Base-by-base conservation (phyloP, 805 yeast species). In the Ogataea haglerorum region DNA sequence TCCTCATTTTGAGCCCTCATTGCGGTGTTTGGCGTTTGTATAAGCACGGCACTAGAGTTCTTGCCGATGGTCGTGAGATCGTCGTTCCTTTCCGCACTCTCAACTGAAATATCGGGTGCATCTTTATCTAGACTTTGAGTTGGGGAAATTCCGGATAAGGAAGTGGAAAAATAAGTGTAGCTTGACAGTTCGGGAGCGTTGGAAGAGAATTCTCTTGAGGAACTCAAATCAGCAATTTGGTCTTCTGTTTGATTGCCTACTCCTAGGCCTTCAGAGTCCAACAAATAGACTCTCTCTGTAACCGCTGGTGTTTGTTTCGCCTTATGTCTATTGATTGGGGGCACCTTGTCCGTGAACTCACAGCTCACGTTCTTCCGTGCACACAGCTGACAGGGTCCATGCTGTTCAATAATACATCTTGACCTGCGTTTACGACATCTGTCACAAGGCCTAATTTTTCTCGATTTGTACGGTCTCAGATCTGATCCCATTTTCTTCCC, bases 261-360 rank as follows among this genome's bases (percentile, higher is more conserved):
- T 2, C 6, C 21, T 6, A 9, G 21, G 7, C 9, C 21, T 2
- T 19, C 21, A 7, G 9, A 6, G 10, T 19, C 21, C 21, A 7
- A 2, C 2, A 19, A 19, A 19, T 7, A 19, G 28, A 25, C n/a
- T 6, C 14, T 6, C 15, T 15, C 15, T 15, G 15, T 12, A 3
- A 3, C n/a, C 29, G 5, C 4, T 13, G 9, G 15, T 10, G 4
- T 13, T n/a, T 31, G 13, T 14, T 24, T 26, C 15, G 8, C 28
- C 33, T 29, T 28, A 22, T 45, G 52, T 30, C 47, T 30, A 23
- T 48, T 45, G 12, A 43, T 14, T 2, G 51, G 49, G 10, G 49
- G 52, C 6, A 46, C 50, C 27, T 38, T 40, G n/a, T 40, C 49
- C 14, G 42, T 45, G 30, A 48, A 48, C 30, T 46, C 50, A 33